phyloP scores from a whole-genome alignment of 2,329 filamentous ascomycete species.

The Alternaria solani region DNA sequence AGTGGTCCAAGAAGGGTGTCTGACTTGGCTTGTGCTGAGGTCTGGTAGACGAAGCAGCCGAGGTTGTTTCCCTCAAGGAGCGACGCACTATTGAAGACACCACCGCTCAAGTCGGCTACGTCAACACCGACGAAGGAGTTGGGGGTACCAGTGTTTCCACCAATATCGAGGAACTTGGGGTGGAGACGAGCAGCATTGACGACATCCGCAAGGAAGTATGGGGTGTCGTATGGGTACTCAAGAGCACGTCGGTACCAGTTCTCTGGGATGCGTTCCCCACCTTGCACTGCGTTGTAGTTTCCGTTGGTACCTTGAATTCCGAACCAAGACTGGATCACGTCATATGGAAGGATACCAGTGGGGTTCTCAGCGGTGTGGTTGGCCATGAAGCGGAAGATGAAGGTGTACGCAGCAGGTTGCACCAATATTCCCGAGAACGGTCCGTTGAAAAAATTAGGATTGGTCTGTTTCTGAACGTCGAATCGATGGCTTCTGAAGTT shows the following conservation, averaged over 20 bases:
- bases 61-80: constrained; percentile 30
- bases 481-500: constrained; percentile 30
- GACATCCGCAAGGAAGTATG: constrained; percentile 31
- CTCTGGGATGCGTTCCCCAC: constrained; percentile 28
- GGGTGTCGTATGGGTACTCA: constrained; percentile 31
- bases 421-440: constrained; percentile 34
- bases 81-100: constrained; percentile 23
- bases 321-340: constrained; percentile 34
- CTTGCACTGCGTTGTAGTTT: constrained; percentile 28
- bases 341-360: constrained; percentile 21
- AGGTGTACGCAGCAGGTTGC: constrained; percentile 37
- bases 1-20: constrained; percentile 29
- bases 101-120: constrained; percentile 26
- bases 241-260: constrained; percentile 36
- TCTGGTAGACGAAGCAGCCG: constrained; percentile 30
- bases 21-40: constrained; percentile 32
- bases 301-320: constrained; percentile 26
- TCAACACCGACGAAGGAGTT: constrained; percentile 34
- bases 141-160: constrained; percentile 34
- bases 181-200: constrained; percentile 29
- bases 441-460: constrained; percentile 35
- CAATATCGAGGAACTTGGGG: constrained; percentile 33
- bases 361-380: constrained; percentile 33
- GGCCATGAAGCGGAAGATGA: constrained; percentile 40
- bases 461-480: constrained; percentile 27